Percentiles rank a stretch among this genome's conserved stretches.
phyloP scores from a whole-genome alignment of 495 filamentous ascomycete genomes.

The Penicillium cataractarum region DNA sequence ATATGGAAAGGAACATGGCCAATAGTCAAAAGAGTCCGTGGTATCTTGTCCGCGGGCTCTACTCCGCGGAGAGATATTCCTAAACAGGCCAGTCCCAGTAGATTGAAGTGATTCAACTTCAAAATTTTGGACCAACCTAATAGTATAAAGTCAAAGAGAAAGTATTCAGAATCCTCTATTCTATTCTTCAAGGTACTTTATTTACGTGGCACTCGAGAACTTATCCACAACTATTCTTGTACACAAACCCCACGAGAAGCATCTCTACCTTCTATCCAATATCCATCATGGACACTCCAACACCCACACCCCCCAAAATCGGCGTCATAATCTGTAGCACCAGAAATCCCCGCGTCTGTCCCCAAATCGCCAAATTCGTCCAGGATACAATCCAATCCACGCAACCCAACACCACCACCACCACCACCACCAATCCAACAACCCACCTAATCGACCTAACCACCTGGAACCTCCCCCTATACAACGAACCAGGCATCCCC shows the following conservation, averaged over 20 bases:
- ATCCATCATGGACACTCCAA: too few relatives aligned
- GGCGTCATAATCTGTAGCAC: slow-evolving; percentile 1
- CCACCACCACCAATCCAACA: not conserved
- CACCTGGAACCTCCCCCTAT: slow-evolving; percentile 55
- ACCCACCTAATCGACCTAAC: slow-evolving; percentile 43
- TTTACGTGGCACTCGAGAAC: too few relatives aligned
- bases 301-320: too few relatives aligned
- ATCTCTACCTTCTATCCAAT: not conserved
- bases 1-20: not conserved
- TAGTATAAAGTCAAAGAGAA: not conserved
- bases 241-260: not conserved
- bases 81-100: not conserved
- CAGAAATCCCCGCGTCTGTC: not conserved
- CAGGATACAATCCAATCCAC: slow-evolving; percentile 1
- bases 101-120: not conserved
- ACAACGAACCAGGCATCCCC: slow-evolving; percentile 50
- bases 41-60: not conserved
- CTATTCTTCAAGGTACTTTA: not conserved
- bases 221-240: not conserved
- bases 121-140: not conserved
- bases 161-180: not conserved
- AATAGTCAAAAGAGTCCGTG: not conserved
- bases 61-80: not conserved
- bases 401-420: not conserved
- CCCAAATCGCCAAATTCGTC: not conserved